Base-by-base conservation (phyloP, 2,329 filamentous ascomycete species). In the Bipolaris victoriae region DNA sequence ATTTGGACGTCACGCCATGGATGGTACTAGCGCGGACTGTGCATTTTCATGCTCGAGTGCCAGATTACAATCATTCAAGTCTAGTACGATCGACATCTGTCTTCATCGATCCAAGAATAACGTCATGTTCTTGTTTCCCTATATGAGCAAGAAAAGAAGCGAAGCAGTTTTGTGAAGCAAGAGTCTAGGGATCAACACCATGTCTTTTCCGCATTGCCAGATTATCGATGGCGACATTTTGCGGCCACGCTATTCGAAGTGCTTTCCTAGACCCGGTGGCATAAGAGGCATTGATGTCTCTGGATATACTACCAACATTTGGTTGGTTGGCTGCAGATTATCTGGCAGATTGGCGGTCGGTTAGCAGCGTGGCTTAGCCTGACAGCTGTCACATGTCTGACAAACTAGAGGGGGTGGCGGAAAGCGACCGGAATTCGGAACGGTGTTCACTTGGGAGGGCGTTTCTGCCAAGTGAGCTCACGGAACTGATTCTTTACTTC, bases 401-500 rank as follows among this genome's bases (percentile, higher is more conserved):
- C 20, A n/a, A 18, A 15, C 22, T 33, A 43, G 50, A 47, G 15
- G 29, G 55, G 46, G 52, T 22, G 41, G 49, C 15, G n/a, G 41
- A 22, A 26, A 40, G 18, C 26, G 29, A 35, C 44, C 35, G 44
- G 2, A 29, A 9, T 31, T 10, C 31, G 41, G 39, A 45, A 36
- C 18, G 11, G 9, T 65, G 47, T 53, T 60, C 67, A 64, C 52
- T 67, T 71, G 7, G 67, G 68, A 15, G 68, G 70, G 31, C 68
- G 69, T 46, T 74, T 74, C 55, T 74, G 73, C 73, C 72, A 75
- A n/a, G 72, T 74, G 31, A 75, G 64, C 13, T 74, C 72, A 39
- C 63, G 61, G 49, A 82, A 76, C 58, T 83, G 81, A 6, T 77
- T 71, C 63, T 78, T 82, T 40, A 87, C 64, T 66, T 86, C 84